phyloP scores from a whole-genome alignment of 169 alveolate genomes.

The Miamiensis avidus region DNA sequence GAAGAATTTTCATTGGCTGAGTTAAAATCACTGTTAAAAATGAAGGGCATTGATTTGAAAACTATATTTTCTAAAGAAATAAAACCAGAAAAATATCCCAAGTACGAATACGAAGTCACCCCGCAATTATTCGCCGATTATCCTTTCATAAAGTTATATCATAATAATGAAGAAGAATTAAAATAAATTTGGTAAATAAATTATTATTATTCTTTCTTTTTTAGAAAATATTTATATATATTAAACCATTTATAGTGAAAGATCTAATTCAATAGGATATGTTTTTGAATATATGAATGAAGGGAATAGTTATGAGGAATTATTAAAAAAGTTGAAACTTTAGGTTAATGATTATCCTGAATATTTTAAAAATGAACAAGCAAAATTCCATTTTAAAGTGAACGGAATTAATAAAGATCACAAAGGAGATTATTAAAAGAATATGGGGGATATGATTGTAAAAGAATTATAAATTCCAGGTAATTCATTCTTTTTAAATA shows the following conservation, averaged over 20 bases:
- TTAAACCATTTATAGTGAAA: background rate
- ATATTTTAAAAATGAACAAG: slow-evolving; percentile 10
- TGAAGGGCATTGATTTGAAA: slow-evolving; percentile 8
- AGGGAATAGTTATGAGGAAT: slow-evolving; percentile 50
- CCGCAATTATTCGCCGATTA: background rate
- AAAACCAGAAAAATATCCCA: background rate
- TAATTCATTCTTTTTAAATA: slow-evolving; percentile 43
- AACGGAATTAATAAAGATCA: slow-evolving; percentile 42
- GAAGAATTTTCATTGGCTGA: slow-evolving; percentile 11
- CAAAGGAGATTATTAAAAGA: slow-evolving; percentile 18
- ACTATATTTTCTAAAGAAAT: slow-evolving; percentile 14
- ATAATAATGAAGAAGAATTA: background rate
- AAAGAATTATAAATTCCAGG: slow-evolving; percentile 46
- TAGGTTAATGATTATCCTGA: slow-evolving; percentile 32
- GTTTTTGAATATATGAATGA: slow-evolving; percentile 52
- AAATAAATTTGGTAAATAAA: background rate
- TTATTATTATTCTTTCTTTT: slow-evolving; percentile 1
- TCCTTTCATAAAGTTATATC: slow-evolving; percentile 11
- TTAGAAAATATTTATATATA: slow-evolving; percentile 34
- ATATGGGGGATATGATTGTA: slow-evolving; percentile 26
- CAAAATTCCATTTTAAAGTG: slow-evolving; percentile 33
- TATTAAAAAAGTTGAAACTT: slow-evolving; percentile 33
- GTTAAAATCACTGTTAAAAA: slow-evolving; percentile 11
- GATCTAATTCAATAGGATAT: slow-evolving; percentile 44
- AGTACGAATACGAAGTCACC: background rate